A percentile compares a stretch with the other conserved stretches of the same genome.
Evolutionary conservation across 768 basidiomycete genomes (phyloP).

Genomic region (Rhodotorula taiwanensis): DNA sequence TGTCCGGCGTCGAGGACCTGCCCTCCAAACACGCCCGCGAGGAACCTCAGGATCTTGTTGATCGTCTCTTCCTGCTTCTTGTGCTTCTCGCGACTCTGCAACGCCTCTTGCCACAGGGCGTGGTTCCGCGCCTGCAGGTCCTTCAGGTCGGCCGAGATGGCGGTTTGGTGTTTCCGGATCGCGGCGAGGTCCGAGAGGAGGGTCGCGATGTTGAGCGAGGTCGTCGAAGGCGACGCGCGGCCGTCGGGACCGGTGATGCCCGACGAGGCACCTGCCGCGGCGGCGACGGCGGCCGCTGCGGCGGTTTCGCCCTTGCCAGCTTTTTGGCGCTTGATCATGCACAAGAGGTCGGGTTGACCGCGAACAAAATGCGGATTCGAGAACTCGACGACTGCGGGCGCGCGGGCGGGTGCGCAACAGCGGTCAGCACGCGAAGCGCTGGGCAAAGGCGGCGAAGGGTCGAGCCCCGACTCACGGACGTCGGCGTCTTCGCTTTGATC

Average conservation of each 20-base stretch:
- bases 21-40: constrained; percentile 76
- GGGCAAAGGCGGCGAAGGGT: not conserved
- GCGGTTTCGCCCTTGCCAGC: constrained; percentile 35
- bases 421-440: not conserved
- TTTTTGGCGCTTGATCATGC: constrained; percentile 82
- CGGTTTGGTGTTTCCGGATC: constrained; percentile 84
- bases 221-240: constrained; percentile 1
- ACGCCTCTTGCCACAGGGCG: constrained; percentile 84
- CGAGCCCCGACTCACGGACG: constrained; percentile 51
- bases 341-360: constrained; percentile 72
- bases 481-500: constrained; percentile 62
- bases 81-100: constrained; percentile 67
- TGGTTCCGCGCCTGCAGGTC: constrained; percentile 82
- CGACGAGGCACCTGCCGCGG: not conserved
- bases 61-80: constrained; percentile 95
- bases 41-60: constrained; percentile 86
- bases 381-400: constrained; percentile 61
- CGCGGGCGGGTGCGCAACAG: not conserved
- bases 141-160: constrained; percentile 81
- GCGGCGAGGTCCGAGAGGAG: constrained; percentile 74
- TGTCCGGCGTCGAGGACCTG: constrained; percentile 23
- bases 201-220: constrained; percentile 55
- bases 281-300: constrained; percentile 12
- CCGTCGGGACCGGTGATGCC: constrained; percentile 17
- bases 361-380: constrained; percentile 68